Evolutionary conservation across 116 monocot species (phyloP), one percentile per base, ranked within the genome.

Genomic region (Thalassia testudinum): DNA sequence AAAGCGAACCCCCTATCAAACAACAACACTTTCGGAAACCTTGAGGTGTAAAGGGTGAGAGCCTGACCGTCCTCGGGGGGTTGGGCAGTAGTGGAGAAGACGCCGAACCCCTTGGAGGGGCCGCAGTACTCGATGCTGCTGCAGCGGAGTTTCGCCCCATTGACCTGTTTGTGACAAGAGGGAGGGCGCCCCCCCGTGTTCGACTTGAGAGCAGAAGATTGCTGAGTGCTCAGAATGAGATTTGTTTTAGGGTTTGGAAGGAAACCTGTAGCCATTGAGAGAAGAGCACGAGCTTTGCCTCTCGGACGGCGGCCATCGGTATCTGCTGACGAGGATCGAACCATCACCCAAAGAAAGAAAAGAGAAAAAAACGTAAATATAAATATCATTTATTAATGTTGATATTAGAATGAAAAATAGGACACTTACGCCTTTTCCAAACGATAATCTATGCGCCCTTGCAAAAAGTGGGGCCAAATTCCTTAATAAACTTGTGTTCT

Each of bases 191-290:
- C 23, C 1, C 49, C 12, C 7, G 17, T 6, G 13, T 14, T 1
- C 7, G 21, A 12, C 24, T 58, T 15, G 25, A 1, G 21, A 43
- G 22, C 15, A 16, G 20, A 44, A 26, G 29, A 34, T 38, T 44
- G 13, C 15, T 16, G 23, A 26, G 6, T 8, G 22, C 7, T 1
- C 19, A 21, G 27, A 37, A 23, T 8, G 15, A 20, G 27, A 64
- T 8, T 42, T 16, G 24, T 8, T 29, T 20, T n/a, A 49, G 29
- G 16, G 54, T 43, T 26, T 26, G 17, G 27, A 53, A 26, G 44
- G 29, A 59, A 12, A 88, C 89, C 85, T 78, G 85, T 3, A 97
- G 68, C 97, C 97, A 97, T 40, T 74, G 78, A 26, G 72, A 72
- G 65, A 97, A 97, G 40, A 17, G 54, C 0, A 79, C 61, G 50